phyloP scores from a whole-genome alignment of 345 rosid species.

The Lepidium didymum region DNA sequence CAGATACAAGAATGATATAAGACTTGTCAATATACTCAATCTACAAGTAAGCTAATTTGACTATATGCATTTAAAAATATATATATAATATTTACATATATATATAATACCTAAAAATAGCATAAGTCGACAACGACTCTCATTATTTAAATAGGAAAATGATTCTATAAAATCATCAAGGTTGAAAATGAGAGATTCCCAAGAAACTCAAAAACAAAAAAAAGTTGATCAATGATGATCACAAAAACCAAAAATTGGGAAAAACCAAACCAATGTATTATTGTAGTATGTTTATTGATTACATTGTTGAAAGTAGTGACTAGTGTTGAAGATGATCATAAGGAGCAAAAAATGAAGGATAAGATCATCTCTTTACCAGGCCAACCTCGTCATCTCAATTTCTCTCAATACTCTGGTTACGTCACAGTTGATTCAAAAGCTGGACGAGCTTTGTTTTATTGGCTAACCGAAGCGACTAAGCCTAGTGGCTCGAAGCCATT shows the following conservation, averaged over 20 bases:
- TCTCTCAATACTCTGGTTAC: constrained; percentile 78
- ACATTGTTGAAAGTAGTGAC: constrained; percentile 6
- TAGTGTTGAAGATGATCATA: not conserved
- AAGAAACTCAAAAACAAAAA: not conserved
- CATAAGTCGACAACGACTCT: constrained; percentile 21
- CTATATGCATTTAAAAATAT: not conserved
- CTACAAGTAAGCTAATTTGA: constrained; percentile 29
- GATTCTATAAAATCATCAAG: constrained; percentile 18
- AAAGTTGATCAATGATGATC: constrained; percentile 9
- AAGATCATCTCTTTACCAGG: constrained; percentile 57
- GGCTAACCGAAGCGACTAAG: constrained; percentile 50
- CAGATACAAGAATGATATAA: not conserved
- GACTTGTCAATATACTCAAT: constrained; percentile 18
- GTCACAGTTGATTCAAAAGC: constrained; percentile 44
- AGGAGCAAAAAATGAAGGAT: constrained; percentile 43
- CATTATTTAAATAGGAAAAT: not conserved
- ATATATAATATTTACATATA: not conserved
- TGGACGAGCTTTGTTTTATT: constrained; percentile 72
- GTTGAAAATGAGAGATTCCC: constrained; percentile 13
- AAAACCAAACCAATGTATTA: not conserved
- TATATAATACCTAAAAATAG: constrained; percentile 4
- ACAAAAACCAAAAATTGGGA: not conserved
- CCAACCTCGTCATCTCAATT: constrained; percentile 55
- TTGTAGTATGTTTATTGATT: not conserved
- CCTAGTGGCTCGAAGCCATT: constrained; percentile 39